These are phyloP conservation scores for Phtheirospermum japonicum DNA, from an alignment of 257 asterid genomes.

Conservation along the genomic window DNA sequence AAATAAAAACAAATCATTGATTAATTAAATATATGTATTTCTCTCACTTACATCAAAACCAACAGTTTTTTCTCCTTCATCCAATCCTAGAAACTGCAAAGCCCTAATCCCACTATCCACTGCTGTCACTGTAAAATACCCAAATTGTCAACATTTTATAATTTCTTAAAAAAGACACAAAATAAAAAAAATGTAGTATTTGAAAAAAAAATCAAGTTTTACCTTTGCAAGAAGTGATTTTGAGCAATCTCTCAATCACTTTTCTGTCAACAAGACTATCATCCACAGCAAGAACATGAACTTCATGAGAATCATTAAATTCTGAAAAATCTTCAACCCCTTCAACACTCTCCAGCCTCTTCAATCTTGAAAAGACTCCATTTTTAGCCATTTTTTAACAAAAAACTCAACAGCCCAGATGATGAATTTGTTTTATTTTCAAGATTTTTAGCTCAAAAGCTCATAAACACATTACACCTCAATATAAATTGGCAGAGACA, in stretches of 20 bases:
- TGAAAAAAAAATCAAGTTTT: neutral
- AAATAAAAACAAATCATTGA: too few species aligned
- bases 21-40: neutral
- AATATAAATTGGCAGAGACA: neutral
- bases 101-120: conserved; percentile 7
- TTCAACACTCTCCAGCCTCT: conserved; percentile 45
- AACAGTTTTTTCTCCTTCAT: neutral
- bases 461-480: neutral
- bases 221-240: conserved; percentile 10
- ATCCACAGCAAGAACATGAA: conserved; percentile 10
- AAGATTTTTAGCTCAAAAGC: neutral
- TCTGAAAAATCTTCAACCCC: conserved; percentile 26
- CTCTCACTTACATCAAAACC: neutral
- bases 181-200: neutral
- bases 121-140: conserved; percentile 6
- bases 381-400: conserved; percentile 45
- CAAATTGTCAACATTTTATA: neutral
- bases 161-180: too few species aligned
- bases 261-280: conserved; percentile 5
- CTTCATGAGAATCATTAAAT: neutral
- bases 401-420: conserved; percentile 31
- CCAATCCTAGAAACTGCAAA: conserved; percentile 4
- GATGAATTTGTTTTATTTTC: neutral
- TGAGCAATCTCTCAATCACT: conserved; percentile 6
- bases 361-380: conserved; percentile 51